Conservation (phyloP, 148 eudicot genomes). For the Gaultheria prostrata region DNA sequence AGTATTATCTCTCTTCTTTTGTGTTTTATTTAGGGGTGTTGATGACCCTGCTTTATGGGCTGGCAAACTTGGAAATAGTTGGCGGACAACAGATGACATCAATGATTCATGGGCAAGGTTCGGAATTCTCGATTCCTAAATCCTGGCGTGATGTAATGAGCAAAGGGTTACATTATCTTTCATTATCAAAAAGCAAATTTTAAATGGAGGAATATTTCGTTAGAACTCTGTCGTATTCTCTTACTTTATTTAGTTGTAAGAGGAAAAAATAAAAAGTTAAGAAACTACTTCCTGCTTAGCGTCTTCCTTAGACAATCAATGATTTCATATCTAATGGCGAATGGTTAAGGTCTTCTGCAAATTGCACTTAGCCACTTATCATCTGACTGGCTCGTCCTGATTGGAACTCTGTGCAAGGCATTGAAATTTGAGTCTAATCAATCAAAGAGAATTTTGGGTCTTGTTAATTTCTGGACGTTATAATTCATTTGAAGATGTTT, state of each 20-base stretch:
- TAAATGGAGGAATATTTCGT: neutral
- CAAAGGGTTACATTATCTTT: neutral
- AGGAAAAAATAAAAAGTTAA: neutral
- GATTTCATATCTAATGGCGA: constrained; percentile 69
- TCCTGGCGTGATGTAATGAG: constrained; percentile 14
- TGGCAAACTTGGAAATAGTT: constrained; percentile 76
- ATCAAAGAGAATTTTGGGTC: neutral
- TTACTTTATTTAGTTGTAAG: constrained; percentile 23
- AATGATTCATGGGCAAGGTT: constrained; percentile 89
- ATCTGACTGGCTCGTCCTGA: neutral
- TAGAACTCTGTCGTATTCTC: constrained; percentile 84
- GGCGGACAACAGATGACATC: constrained; percentile 94
- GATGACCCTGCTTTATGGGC: constrained; percentile 96
- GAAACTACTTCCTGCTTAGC: constrained; percentile 24
- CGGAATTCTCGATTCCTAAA: constrained; percentile 13
- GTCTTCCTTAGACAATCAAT: constrained; percentile 35
- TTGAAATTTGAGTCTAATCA: neutral
- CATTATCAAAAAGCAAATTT: constrained; percentile 9
- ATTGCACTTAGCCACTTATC: neutral
- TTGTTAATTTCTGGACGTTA: neutral
- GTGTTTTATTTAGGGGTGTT: constrained; percentile 63
- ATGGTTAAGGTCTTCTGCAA: constrained; percentile 41
- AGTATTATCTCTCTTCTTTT: constrained; percentile 15
- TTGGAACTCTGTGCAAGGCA: neutral
- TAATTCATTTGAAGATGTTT: neutral